phyloP scores from a whole-genome alignment of 805 yeast species.

The Kockiozyma suomiensis region DNA sequence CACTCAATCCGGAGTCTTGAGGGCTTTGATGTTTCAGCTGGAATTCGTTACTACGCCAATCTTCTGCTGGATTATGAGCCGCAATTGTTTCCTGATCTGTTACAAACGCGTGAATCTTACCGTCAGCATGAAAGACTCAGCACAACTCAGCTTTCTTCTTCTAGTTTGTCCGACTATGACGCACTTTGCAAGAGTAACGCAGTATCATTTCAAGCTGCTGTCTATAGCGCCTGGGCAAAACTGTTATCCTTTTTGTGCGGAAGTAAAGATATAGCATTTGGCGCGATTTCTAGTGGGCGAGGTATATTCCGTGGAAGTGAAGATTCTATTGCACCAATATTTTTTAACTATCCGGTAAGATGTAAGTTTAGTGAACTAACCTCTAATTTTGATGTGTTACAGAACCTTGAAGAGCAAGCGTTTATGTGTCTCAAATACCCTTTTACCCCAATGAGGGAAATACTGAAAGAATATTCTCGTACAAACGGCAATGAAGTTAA shows the following conservation, averaged over 20 bases:
- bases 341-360: constrained; percentile 29
- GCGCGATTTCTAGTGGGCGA: constrained; percentile 35
- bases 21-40: not conserved
- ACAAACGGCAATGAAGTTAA: not conserved
- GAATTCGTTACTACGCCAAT: constrained; percentile 1
- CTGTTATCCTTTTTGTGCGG: constrained; percentile 20
- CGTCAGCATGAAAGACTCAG: not conserved
- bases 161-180: constrained; percentile 3
- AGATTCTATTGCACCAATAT: constrained; percentile 27
- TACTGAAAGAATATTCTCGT: not conserved
- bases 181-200: not conserved
- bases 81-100: constrained; percentile 16
- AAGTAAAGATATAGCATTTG: constrained; percentile 33
- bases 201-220: constrained; percentile 10
- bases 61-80: constrained; percentile 10
- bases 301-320: constrained; percentile 18
- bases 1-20: constrained; percentile 8
- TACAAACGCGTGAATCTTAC: not conserved
- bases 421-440: constrained; percentile 5
- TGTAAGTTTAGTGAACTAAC: not conserved
- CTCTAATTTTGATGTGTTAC: constrained; percentile 3
- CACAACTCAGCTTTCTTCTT: not conserved
- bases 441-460: constrained; percentile 23
- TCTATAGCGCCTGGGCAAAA: constrained; percentile 33
- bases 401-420: not conserved